These are phyloP conservation scores for Rhizophagus clarus DNA, from an alignment of 192 early-diverging fungal species.

Conservation along the genomic window DNA sequence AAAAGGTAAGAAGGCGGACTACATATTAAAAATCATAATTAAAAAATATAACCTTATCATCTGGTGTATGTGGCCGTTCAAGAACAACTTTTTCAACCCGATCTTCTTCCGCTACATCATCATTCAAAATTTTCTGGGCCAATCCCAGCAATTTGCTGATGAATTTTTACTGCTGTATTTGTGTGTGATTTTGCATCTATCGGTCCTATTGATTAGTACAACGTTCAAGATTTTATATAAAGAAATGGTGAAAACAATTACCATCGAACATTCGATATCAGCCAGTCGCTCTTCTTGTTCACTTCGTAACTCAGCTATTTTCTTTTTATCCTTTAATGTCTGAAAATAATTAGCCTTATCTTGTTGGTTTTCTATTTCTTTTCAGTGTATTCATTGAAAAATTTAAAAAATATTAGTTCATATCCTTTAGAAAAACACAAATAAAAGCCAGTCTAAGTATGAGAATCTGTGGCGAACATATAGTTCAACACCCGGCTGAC, in stretches of 20 bases:
- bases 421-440: too few relatives aligned
- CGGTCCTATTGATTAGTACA: not conserved
- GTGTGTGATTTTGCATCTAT: conserved; percentile 10
- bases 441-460: too few relatives aligned
- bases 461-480: too few relatives aligned
- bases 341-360: not conserved
- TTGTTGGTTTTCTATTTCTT: conserved; percentile 1
- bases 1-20: not conserved
- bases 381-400: not conserved
- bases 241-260: not conserved
- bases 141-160: not conserved
- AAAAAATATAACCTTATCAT: not conserved
- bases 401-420: too few relatives aligned
- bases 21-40: not conserved
- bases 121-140: not conserved
- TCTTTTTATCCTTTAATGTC: not conserved
- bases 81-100: not conserved
- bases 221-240: not conserved
- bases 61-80: conserved; percentile 2
- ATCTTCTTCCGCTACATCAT: not conserved
- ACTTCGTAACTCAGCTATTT: not conserved
- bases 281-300: not conserved
- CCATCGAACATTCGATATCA: not conserved
- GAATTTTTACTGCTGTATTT: conserved; percentile 9
- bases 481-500: too few relatives aligned